A percentile compares a stretch with the other conserved stretches of the same genome.
Conservation (phyloP, 73 alveolate species). For the Tetrahymena malaccensis region DNA sequence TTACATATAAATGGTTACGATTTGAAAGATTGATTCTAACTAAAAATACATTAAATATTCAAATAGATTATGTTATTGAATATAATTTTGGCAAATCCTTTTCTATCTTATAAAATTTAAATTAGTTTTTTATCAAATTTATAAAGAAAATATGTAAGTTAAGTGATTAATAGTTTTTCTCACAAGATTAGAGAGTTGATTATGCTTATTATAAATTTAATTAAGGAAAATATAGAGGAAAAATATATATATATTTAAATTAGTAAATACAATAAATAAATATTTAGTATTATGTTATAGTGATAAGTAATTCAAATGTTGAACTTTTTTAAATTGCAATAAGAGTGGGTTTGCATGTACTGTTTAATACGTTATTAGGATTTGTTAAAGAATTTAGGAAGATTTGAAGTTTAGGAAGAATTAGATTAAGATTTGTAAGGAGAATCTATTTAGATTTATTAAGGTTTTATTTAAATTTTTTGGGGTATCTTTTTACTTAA, state of each 20-base stretch:
- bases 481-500: not conserved
- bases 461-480: not conserved
- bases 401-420: not conserved
- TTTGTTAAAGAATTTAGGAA: not conserved
- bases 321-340: not conserved
- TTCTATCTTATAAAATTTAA: too few species aligned
- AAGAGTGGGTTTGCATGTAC: not conserved
- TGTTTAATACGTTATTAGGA: not conserved
- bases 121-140: too few species aligned
- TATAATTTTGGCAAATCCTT: too few species aligned
- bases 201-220: too few species aligned
- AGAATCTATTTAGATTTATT: not conserved
- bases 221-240: not conserved
- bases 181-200: not conserved
- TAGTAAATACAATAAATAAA: not conserved
- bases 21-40: too few species aligned
- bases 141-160: too few species aligned
- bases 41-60: too few species aligned
- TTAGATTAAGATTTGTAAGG: not conserved
- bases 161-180: too few species aligned
- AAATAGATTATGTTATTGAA: too few species aligned
- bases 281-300: not conserved
- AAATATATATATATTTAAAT: too few species aligned
- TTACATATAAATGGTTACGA: too few species aligned
- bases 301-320: not conserved